These are phyloP conservation scores for Leccinum olivaceopallidum DNA, from an alignment of 768 basidiomycete genomes.

Conservation along the genomic window DNA sequence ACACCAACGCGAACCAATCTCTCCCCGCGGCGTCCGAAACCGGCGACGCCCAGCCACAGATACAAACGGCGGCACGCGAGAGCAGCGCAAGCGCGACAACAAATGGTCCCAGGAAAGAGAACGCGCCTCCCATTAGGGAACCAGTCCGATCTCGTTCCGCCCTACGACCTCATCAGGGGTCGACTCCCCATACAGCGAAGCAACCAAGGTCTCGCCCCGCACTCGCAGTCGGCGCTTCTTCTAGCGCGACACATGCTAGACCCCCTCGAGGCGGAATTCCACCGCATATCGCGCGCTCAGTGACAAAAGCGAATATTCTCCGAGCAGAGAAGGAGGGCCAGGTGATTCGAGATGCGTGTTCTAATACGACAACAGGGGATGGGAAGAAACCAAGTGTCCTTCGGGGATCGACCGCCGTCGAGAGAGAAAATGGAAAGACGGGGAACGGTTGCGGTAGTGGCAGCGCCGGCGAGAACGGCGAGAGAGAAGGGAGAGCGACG, in stretches of 20 bases:
- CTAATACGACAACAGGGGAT: neutral
- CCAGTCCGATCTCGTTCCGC: slow-evolving; percentile 1
- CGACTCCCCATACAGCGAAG: neutral
- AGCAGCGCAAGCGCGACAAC: neutral
- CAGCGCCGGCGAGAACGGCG: slow-evolving; percentile 73
- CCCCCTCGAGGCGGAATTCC: slow-evolving; percentile 34
- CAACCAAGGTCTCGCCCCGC: neutral
- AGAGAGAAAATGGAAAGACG: slow-evolving; percentile 4
- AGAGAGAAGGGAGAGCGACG: slow-evolving; percentile 44
- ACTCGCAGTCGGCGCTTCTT: neutral
- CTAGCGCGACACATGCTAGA: slow-evolving; percentile 9
- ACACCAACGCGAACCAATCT: neutral
- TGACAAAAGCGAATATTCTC: slow-evolving; percentile 30
- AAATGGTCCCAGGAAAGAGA: neutral
- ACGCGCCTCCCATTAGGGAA: slow-evolving; percentile 1
- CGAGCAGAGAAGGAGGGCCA: slow-evolving; percentile 26
- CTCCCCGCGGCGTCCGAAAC: neutral
- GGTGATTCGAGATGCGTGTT: slow-evolving; percentile 18
- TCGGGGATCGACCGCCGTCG: slow-evolving; percentile 1
- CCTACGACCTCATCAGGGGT: neutral
- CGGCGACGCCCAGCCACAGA: neutral
- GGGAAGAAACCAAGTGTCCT: slow-evolving; percentile 32
- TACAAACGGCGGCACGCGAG: neutral
- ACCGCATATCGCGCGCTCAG: slow-evolving; percentile 32
- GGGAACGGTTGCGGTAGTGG: neutral